Base-by-base conservation (phyloP, 202 grass and related monocot species). In the Digitaria exilis region DNA sequence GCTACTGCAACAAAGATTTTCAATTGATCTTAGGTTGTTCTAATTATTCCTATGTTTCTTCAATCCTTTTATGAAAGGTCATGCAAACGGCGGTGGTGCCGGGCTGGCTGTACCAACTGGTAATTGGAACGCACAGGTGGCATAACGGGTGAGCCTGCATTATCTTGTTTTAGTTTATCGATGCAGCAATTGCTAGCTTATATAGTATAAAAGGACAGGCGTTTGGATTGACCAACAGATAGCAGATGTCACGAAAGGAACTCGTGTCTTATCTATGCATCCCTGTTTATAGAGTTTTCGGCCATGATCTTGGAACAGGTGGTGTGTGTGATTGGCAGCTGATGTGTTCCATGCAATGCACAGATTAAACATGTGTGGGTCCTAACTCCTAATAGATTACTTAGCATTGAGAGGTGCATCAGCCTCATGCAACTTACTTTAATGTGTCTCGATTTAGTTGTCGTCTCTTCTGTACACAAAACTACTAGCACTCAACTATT, bases 61-160 rank as follows among this genome's bases (percentile, higher is more conserved):
- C 24, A 21, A 52, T 80, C 11, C 61, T 82, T 85, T 89, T 15
- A 2, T 19, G 67, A 3, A 48, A 92, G 70, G 49, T 76, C 28
- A 68, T 41, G 45, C 46, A 76, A 86, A 82, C 56, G 54, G 21
- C 77, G 81, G 31, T 74, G 57, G 81, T 44, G 50, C 15, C 19
- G 51, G 59, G 54, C 78, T 88, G 58, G 58, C 45, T 39, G 78
- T 75, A 35, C 69, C 82, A 62, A 69, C 49, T 10, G 75, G 78
- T 54, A 85, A 77, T 69, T 82, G 30, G 63, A 79, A 56, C 39
- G 67, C 79, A 71, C 68, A 88, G 46, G 78, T 71, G 64, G 82
- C 92, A 58, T 92, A 81, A 88, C 14, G 3, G 83, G 89, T 80
- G 79, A 63, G 75, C 42, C 45, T 80, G 55, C 70, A 65, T 45